Conservation (phyloP, 306 rosid genomes). For the Glycine soja region DNA sequence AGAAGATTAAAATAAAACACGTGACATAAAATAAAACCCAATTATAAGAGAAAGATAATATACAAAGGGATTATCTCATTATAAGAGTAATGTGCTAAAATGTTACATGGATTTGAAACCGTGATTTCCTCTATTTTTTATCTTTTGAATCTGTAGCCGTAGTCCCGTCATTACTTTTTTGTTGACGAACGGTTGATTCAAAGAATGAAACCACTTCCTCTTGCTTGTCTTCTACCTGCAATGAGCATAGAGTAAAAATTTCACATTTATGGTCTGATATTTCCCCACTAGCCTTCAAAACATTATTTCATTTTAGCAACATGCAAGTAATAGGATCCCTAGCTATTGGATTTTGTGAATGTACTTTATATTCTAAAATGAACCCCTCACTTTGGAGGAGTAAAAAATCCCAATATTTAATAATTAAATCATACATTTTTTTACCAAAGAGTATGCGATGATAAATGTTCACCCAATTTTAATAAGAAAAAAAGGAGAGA, state of each 20-base stretch:
- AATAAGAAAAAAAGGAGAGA: no score
- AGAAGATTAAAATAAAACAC: not conserved
- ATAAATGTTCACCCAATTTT: no score
- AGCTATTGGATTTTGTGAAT: no score
- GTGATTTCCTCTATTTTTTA: conserved; percentile 17
- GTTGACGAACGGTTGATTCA: conserved; percentile 31
- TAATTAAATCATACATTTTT: no score
- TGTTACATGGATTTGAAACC: not conserved
- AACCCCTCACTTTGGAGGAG: no score
- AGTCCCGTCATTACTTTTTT: not conserved
- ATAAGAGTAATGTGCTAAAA: not conserved
- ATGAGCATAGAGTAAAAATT: not conserved
- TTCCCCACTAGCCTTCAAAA: not conserved
- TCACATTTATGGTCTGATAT: not conserved
- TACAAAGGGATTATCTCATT: not conserved
- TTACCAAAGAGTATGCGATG: no score
- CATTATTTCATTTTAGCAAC: no score
- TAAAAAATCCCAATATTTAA: no score
- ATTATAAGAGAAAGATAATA: not conserved
- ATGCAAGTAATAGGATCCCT: no score
- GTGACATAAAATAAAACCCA: not conserved
- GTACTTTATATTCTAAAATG: no score
- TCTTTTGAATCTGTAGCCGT: not conserved
- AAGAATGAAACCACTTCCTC: conserved; percentile 47
- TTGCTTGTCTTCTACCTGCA: conserved; percentile 57